These are phyloP conservation scores for Raffaelea ambrosiae DNA, from an alignment of 2,329 filamentous ascomycete species.

Conservation along the genomic window DNA sequence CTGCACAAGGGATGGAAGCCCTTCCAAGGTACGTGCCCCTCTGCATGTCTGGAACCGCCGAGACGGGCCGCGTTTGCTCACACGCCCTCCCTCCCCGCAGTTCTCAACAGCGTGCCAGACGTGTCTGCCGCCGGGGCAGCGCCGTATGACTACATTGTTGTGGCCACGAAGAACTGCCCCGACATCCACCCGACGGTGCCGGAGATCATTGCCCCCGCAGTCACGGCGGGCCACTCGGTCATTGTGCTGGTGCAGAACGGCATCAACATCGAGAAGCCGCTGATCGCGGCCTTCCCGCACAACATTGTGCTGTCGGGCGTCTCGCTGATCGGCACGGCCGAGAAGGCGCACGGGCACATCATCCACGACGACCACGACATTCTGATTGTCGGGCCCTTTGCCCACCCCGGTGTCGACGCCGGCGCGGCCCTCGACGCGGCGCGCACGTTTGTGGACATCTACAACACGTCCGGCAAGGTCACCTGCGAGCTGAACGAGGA, in stretches of 20 bases:
- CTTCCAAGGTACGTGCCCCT: background rate
- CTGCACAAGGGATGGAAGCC: background rate
- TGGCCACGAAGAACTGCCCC: slow-evolving; percentile 2
- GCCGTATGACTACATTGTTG: slow-evolving; percentile 3
- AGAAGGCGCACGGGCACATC: background rate
- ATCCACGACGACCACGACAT: background rate
- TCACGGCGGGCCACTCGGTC: background rate
- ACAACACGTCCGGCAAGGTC: slow-evolving; percentile 70
- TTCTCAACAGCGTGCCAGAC: background rate
- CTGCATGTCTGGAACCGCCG: no score
- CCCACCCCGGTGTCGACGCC: background rate
- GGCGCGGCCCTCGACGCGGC: background rate
- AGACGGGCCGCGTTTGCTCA: no score
- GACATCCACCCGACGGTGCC: slow-evolving; percentile 1
- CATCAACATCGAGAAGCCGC: slow-evolving; percentile 4
- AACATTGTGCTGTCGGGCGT: slow-evolving; percentile 2
- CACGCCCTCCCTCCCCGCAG: background rate
- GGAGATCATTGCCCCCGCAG: background rate
- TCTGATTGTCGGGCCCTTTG: background rate
- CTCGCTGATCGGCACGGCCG: background rate
- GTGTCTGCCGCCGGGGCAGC: background rate
- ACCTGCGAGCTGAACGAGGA: slow-evolving; percentile 52
- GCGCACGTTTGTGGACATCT: slow-evolving; percentile 23
- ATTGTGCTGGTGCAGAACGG: slow-evolving; percentile 7
- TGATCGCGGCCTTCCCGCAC: background rate